Base-by-base conservation (phyloP, 352 stramenopile genomes). In the Phytophthora foliorum region DNA sequence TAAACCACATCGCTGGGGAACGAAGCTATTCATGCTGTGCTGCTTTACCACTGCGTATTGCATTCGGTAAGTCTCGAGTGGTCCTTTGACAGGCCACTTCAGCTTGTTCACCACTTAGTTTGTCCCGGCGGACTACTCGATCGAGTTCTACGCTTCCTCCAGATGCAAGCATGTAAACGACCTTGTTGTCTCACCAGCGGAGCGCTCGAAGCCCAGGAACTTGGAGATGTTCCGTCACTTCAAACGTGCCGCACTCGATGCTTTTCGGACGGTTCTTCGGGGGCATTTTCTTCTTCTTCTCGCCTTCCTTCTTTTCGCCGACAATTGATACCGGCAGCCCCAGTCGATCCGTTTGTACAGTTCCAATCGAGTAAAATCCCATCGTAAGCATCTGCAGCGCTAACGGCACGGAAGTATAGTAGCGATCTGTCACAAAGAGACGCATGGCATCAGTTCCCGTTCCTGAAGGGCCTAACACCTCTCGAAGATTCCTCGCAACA, bases 371-470 rank as follows among this genome's bases (percentile, higher is more conserved):
- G 36, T 50, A 50, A 9, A 24, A 46, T 4, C 32, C 51, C 51
- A 48, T 58, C n/a, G 51, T 58, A 10, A 58, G 51, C 11, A 58
- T 11, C 52, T 41, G 38, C 52, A 59, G 50, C n/a, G 36, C 36
- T 36, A 59, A 21, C 0, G 38, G 9, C 1, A 50, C 22, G 27
- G 4, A 19, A 36, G 49, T 1, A 55, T 9, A 38, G 32, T 3
- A 38, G 25, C 25, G 25, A 6, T 29, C 25, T 29, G 25, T 29
- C 25, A 29, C 25, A 29, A 29, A 6, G 3, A 29, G 25, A 3
- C 25, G 25, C 25, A 29, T 29, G 6, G 25, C 25, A 29, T 6
- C 25, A 3, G 25, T 29, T 6, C 25, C 25, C 3, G 25, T 3
- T 3, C 25, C 25, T 29, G 6, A 3, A 3, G 6, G 25, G 3